A percentile compares a stretch with the other conserved stretches of the same genome.
Conservation (phyloP, 2,329 filamentous ascomycete genomes). For the Huntiella abstrusa region DNA sequence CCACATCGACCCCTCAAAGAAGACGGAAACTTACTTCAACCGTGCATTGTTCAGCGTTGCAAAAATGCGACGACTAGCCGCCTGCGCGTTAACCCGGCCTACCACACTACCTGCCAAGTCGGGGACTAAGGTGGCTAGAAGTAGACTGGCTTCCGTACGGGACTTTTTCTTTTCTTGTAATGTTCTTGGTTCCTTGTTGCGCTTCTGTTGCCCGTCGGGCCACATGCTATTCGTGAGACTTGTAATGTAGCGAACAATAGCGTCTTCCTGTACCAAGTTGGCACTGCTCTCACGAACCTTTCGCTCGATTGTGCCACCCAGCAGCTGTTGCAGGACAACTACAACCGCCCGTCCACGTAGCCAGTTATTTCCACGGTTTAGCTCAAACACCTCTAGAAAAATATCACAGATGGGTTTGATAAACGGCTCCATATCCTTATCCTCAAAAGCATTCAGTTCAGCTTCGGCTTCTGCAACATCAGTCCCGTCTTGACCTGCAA, state of each 20-base stretch:
- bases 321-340: constrained; percentile 83
- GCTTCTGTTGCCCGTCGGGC: constrained; percentile 46
- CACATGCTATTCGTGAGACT: constrained; percentile 62
- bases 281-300: constrained; percentile 78
- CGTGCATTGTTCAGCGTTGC: constrained; percentile 80
- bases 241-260: constrained; percentile 55
- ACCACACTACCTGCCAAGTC: constrained; percentile 88
- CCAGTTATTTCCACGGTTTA: constrained; percentile 94
- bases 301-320: constrained; percentile 88
- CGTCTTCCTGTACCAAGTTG: constrained; percentile 56
- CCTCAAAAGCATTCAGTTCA: constrained; percentile 82
- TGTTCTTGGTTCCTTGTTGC: constrained; percentile 37
- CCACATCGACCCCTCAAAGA: too few species aligned
- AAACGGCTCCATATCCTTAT: constrained; percentile 76
- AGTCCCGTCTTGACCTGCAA: constrained; percentile 32
- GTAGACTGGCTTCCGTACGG: constrained; percentile 68
- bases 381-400: constrained; percentile 86
- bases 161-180: constrained; percentile 58
- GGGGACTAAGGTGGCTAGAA: constrained; percentile 76
- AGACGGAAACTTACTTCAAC: constrained; percentile 50
- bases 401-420: constrained; percentile 97
- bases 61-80: constrained; percentile 72
- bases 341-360: constrained; percentile 87
- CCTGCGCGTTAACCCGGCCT: constrained; percentile 76
- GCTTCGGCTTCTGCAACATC: constrained; percentile 64